A percentile compares a stretch with the other conserved stretches of the same genome.
Conservation (phyloP, 2,329 filamentous ascomycete genomes). For the Geosmithia flava region DNA sequence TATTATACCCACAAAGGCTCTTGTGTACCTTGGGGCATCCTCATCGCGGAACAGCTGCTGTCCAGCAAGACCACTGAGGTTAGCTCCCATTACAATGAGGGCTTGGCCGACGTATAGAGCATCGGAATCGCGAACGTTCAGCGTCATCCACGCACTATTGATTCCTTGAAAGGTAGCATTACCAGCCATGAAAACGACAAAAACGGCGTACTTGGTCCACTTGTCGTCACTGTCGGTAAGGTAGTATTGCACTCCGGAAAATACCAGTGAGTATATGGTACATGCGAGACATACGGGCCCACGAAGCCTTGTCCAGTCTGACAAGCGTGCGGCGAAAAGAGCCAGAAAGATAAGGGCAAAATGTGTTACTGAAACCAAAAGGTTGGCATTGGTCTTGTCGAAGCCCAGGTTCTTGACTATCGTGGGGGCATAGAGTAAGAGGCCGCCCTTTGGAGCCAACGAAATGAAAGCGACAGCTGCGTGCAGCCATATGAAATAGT, state of each 20-base stretch:
- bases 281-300: constrained; percentile 9
- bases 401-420: constrained; percentile 8
- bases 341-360: constrained; percentile 6
- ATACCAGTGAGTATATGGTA: constrained; percentile 8
- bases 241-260: constrained; percentile 7
- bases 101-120: constrained; percentile 10
- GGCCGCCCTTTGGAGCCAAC: constrained; percentile 5
- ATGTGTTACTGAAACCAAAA: constrained; percentile 4
- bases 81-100: constrained; percentile 11
- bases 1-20: too few species aligned
- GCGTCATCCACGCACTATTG: constrained; percentile 12
- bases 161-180: constrained; percentile 10
- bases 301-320: constrained; percentile 7
- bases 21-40: constrained; percentile 10
- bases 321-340: constrained; percentile 6
- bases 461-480: constrained; percentile 5
- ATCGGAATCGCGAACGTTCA: constrained; percentile 6
- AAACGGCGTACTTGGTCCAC: constrained; percentile 9
- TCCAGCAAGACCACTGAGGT: constrained; percentile 10
- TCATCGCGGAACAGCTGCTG: constrained; percentile 10
- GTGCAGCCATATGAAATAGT: constrained; percentile 6
- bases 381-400: constrained; percentile 5
- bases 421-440: constrained; percentile 5
- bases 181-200: constrained; percentile 7
- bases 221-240: constrained; percentile 2